Conservation (phyloP, 805 yeast genomes). For the Candida succiphila region DNA sequence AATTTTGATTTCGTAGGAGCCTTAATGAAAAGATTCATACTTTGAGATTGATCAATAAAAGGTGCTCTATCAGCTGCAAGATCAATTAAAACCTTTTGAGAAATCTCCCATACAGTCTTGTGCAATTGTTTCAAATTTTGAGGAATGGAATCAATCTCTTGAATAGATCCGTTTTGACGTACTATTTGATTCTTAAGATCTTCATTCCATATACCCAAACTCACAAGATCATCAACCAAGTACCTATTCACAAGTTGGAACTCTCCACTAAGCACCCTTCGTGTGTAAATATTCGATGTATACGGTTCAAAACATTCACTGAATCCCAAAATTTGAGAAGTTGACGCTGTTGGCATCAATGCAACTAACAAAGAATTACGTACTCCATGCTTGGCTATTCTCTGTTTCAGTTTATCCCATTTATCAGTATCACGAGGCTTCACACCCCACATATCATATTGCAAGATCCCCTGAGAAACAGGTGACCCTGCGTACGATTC, state of each 20-base stretch:
- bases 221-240: constrained; percentile 71
- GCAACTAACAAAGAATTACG: constrained; percentile 85
- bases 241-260: constrained; percentile 88
- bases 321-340: constrained; percentile 90
- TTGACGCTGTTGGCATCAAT: constrained; percentile 98
- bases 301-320: constrained; percentile 95
- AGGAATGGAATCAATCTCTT: constrained; percentile 66
- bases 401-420: constrained; percentile 64
- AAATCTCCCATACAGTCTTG: constrained; percentile 94
- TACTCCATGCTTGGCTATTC: constrained; percentile 55
- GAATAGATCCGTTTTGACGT: constrained; percentile 77
- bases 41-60: constrained; percentile 84
- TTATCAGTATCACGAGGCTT: constrained; percentile 80
- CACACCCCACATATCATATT: constrained; percentile 79
- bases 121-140: constrained; percentile 65
- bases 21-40: constrained; percentile 78
- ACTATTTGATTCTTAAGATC: constrained; percentile 71
- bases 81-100: constrained; percentile 77
- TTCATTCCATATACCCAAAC: constrained; percentile 75
- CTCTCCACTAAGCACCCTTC: constrained; percentile 91
- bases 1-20: constrained; percentile 94
- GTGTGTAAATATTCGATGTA: constrained; percentile 84
- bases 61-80: constrained; percentile 77
- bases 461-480: constrained; percentile 74
- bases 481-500: constrained; percentile 78